phyloP scores from a whole-genome alignment of 1,284 basidiomycete genomes.

The Athelia sp. region DNA sequence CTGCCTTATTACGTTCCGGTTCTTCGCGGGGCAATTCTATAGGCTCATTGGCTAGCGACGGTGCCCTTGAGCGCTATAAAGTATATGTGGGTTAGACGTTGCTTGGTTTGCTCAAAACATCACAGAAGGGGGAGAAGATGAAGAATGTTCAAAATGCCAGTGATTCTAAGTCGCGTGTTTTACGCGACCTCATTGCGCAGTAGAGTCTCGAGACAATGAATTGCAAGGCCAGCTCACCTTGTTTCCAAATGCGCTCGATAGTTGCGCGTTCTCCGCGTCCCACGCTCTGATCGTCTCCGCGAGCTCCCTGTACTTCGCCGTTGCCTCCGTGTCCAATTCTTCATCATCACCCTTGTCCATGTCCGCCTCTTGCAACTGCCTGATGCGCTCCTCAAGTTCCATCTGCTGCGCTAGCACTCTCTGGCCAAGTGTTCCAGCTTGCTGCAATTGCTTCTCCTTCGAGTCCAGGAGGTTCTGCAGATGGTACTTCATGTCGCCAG shows the following conservation, averaged over 20 bases:
- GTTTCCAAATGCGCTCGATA: conserved; percentile 66
- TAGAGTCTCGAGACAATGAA: background rate
- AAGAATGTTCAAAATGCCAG: conserved; percentile 4
- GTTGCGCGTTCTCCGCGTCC: conserved; percentile 80
- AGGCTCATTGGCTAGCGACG: conserved; percentile 26
- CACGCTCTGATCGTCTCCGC: conserved; percentile 73
- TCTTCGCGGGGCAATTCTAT: conserved; percentile 37
- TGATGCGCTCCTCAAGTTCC: conserved; percentile 84
- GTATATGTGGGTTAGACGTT: conserved; percentile 19
- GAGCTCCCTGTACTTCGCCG: conserved; percentile 71
- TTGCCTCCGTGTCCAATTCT: conserved; percentile 62
- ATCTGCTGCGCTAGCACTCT: conserved; percentile 87
- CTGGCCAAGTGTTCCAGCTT: conserved; percentile 86
- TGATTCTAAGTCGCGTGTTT: too few species aligned
- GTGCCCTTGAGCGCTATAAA: conserved; percentile 37
- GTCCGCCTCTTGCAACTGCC: conserved; percentile 69
- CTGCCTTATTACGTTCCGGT: conserved; percentile 35
- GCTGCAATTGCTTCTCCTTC: conserved; percentile 88
- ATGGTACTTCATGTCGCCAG: conserved; percentile 66
- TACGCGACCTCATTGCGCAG: too few species aligned
- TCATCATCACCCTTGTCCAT: conserved; percentile 52
- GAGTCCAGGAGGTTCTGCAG: conserved; percentile 79
- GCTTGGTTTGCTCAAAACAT: too few species aligned
- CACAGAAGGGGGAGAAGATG: conserved; percentile 26
- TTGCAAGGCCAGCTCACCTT: conserved; percentile 42